Evolutionary conservation across 768 basidiomycete species (phyloP), one percentile per base, ranked within the genome.

Genomic region (Mycena vitilis): DNA sequence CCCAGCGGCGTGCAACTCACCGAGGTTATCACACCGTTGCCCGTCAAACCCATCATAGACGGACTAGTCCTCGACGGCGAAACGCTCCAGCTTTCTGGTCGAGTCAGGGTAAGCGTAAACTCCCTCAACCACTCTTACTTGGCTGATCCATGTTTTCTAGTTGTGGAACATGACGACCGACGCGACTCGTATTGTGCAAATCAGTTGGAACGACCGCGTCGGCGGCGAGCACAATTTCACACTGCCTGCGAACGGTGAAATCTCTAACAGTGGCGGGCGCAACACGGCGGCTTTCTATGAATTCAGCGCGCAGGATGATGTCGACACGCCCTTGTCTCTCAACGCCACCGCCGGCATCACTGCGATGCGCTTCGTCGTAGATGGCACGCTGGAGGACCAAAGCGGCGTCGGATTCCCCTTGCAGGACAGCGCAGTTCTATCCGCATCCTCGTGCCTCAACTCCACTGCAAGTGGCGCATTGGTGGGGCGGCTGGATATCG

Each of bases 121-220:
- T n/a, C n/a, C n/a, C n/a, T n/a, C n/a, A n/a, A n/a, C n/a, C n/a
- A n/a, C n/a, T n/a, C n/a, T n/a, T n/a, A n/a, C 38, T 13, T 40
- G 13, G 13, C 38, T 59, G 30, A 52, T 12, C 23, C 51, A 22
- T 2, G 1, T 11, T 34, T 10, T 20, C 16, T 44, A 66, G 65
- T 53, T 66, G 4, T 66, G 65, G 65, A 54, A 60, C 37, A 52
- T 47, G 51, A 36, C 65, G 12, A 6, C 34, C 11, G 65, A 54
- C 10, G 0, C 48, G 4, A 22, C 1, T 9, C 25, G 34, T 30
- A 54, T 51, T 1, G 58, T 66, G 9, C 38, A 11, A 10, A 1
- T 66, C n/a, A 42, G 53, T 22, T 66, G 65, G 65, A 30, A 60
- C 15, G 65, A 66, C n/a, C 65, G 60, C 30, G 16, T 40, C 18